Evolutionary conservation across 495 filamentous ascomycete genomes (phyloP).

Genomic region (Lentithecium fluviatile): DNA sequence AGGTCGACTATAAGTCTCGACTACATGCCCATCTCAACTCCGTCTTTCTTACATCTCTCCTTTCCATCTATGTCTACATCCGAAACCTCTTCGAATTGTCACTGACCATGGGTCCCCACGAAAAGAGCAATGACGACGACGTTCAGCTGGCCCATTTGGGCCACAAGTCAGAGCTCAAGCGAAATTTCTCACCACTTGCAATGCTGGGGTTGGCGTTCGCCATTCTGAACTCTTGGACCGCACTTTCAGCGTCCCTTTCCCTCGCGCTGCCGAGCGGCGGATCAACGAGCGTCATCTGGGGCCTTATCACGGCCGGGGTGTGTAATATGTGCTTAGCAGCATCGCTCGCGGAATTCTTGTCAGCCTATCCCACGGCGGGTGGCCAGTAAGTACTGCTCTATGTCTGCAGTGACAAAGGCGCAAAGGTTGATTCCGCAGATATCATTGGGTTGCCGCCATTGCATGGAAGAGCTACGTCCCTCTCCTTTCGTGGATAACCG

Average conservation of each 20-base stretch:
- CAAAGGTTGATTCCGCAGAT: not conserved
- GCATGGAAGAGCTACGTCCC: constrained; percentile 60
- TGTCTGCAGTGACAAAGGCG: not conserved
- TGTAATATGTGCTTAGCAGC: constrained; percentile 71
- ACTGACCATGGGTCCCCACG: constrained; percentile 23
- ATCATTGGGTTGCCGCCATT: constrained; percentile 73
- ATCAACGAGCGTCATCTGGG: constrained; percentile 57
- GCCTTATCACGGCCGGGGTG: constrained; percentile 65
- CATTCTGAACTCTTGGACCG: constrained; percentile 62
- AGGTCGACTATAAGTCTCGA: too few species aligned
- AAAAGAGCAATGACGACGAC: constrained; percentile 41
- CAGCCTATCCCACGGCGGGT: constrained; percentile 62
- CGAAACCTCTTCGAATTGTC: not conserved
- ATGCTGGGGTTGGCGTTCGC: constrained; percentile 62
- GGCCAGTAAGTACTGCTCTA: constrained; percentile 49
- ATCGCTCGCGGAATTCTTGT: constrained; percentile 71
- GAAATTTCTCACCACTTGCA: constrained; percentile 52
- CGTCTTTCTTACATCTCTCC: not conserved
- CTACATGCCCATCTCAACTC: too few species aligned
- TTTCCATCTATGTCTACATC: not conserved
- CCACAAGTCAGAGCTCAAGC: constrained; percentile 42
- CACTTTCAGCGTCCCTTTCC: constrained; percentile 54
- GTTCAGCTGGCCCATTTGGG: constrained; percentile 41
- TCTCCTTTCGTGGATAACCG: constrained; percentile 66
- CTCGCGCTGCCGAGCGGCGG: constrained; percentile 56